Percentiles rank a stretch among this genome's conserved stretches.
Evolutionary conservation across 768 basidiomycete genomes (phyloP).

Genomic region (Tricholoma hemisulphureum): DNA sequence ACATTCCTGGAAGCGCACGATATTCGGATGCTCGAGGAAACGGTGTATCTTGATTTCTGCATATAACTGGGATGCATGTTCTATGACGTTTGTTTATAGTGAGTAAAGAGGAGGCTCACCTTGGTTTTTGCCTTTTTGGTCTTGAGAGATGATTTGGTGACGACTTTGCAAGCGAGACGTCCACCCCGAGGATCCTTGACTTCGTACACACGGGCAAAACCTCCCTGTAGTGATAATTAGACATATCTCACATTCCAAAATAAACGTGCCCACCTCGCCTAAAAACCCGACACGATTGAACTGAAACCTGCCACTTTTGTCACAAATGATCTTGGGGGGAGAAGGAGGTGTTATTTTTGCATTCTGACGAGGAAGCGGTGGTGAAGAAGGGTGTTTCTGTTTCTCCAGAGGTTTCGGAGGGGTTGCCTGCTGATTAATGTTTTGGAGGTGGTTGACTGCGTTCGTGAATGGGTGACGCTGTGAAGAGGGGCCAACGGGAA

Average conservation of each 20-base stretch:
- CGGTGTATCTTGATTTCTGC: constrained; percentile 99
- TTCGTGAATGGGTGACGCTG: constrained; percentile 32
- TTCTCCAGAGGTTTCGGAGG: constrained; percentile 40
- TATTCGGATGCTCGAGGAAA: constrained; percentile 87
- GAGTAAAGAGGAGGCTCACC: constrained; percentile 41
- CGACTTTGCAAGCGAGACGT: constrained; percentile 87
- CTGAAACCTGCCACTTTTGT: constrained; percentile 54
- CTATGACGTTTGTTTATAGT: neutral
- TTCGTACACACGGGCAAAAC: constrained; percentile 96
- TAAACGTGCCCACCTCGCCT: constrained; percentile 69
- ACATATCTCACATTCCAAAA: constrained; percentile 24
- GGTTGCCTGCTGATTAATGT: constrained; percentile 27
- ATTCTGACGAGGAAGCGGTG: constrained; percentile 79
- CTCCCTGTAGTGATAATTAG: constrained; percentile 49
- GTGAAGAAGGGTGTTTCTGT: constrained; percentile 44
- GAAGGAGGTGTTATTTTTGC: constrained; percentile 79
- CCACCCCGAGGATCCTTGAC: constrained; percentile 69
- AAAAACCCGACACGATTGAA: constrained; percentile 79
- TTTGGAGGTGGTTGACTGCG: constrained; percentile 28
- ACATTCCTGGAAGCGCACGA: constrained; percentile 88
- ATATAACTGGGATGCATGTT: constrained; percentile 62
- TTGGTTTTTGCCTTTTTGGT: constrained; percentile 98
- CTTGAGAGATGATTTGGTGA: constrained; percentile 88
- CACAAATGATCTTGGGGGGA: constrained; percentile 72
- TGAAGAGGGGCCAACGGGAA: constrained; percentile 24